Percentiles rank a stretch among this genome's conserved stretches.
Conservation (phyloP, 2,329 filamentous ascomycete genomes). For the Pochonia chlamydosporia region DNA sequence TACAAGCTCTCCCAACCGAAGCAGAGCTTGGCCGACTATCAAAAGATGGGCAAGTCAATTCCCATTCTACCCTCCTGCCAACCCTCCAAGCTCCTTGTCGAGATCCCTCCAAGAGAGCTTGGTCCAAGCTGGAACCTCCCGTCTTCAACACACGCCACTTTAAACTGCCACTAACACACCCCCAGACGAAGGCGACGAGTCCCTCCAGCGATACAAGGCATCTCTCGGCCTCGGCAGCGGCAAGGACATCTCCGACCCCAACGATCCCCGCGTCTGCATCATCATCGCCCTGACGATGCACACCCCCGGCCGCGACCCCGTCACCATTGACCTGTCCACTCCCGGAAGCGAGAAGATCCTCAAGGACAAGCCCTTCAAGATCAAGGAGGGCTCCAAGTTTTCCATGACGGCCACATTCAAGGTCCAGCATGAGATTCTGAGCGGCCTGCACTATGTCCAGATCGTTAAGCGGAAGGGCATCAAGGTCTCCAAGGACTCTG, state of each 20-base stretch:
- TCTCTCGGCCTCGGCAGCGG: conserved; percentile 82
- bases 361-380: conserved; percentile 90
- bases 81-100: background rate
- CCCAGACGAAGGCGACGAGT: conserved; percentile 71
- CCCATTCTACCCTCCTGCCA: background rate
- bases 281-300: conserved; percentile 89
- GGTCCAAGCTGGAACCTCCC: too few species aligned
- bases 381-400: conserved; percentile 93
- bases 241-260: conserved; percentile 66
- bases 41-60: conserved; percentile 71
- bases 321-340: conserved; percentile 79
- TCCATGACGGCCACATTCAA: conserved; percentile 92
- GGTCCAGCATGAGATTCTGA: conserved; percentile 94
- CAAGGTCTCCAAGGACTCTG: conserved; percentile 83
- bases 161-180: too few species aligned
- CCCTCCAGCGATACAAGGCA: conserved; percentile 94
- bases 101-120: background rate
- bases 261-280: conserved; percentile 84
- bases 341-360: conserved; percentile 70
- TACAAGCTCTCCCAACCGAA: conserved; percentile 97
- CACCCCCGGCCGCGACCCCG: conserved; percentile 73
- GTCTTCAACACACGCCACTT: too few species aligned
- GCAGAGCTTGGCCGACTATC: conserved; percentile 93
- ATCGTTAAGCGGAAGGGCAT: conserved; percentile 86
- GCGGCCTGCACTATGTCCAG: conserved; percentile 93